These are phyloP conservation scores for Aspergillus thermomutatus DNA, from an alignment of 2,329 filamentous ascomycete species.

Conservation along the genomic window DNA sequence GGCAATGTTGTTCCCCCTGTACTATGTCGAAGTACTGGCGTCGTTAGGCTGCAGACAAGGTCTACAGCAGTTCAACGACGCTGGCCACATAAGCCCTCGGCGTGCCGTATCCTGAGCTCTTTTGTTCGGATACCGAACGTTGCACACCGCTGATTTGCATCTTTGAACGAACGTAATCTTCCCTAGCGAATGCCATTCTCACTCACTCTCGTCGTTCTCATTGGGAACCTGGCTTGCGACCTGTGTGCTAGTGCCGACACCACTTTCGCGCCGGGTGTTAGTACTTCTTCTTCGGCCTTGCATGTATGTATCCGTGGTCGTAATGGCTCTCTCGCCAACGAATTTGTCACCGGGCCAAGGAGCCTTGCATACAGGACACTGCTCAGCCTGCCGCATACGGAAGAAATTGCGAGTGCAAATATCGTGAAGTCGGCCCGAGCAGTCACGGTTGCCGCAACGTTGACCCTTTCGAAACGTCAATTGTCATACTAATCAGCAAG, in stretches of 20 bases:
- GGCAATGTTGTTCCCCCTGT: not conserved
- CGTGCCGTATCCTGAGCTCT: not conserved
- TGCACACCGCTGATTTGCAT: not conserved
- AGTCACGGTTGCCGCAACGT: slow-evolving; percentile 68
- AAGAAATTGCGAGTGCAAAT: slow-evolving; percentile 73
- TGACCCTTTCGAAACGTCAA: slow-evolving; percentile 54
- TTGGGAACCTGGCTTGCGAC: not conserved
- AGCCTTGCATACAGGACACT: slow-evolving; percentile 60
- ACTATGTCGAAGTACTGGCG: not conserved
- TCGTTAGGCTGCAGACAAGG: not conserved
- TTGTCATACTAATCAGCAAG: not conserved
- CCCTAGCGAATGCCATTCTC: not conserved
- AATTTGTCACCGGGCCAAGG: slow-evolving; percentile 51
- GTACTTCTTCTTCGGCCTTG: slow-evolving; percentile 24
- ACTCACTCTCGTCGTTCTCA: not conserved
- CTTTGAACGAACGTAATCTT: not conserved
- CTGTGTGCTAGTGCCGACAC: slow-evolving; percentile 11
- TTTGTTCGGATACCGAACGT: not conserved
- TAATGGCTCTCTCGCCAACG: slow-evolving; percentile 52
- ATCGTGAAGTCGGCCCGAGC: slow-evolving; percentile 69
- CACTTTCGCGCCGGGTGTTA: slow-evolving; percentile 14
- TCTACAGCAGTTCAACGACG: not conserved
- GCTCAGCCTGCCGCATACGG: slow-evolving; percentile 58
- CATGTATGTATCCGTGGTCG: slow-evolving; percentile 25
- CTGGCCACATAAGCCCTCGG: too few species aligned